Conservation (phyloP, 108 stramenopile genomes). For the Skeletonema costatum region DNA sequence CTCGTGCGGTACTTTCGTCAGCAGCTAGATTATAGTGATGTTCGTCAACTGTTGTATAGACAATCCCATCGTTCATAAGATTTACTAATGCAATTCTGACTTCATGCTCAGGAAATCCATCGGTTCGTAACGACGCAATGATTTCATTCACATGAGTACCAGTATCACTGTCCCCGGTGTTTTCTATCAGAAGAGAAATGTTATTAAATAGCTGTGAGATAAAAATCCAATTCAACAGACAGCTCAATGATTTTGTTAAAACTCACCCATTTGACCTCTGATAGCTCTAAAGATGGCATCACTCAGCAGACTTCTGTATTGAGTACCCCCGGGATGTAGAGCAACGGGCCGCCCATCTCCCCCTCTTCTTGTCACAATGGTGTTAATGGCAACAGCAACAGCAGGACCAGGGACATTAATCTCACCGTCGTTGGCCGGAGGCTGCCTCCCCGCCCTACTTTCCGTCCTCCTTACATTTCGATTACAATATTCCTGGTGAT, state of each 20-base stretch:
- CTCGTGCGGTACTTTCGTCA: not conserved
- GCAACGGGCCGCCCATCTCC: not conserved
- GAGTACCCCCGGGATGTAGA: not conserved
- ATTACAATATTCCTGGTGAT: constrained; percentile 1
- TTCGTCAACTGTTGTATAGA: constrained; percentile 83
- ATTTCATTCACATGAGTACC: constrained; percentile 49
- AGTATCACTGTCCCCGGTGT: constrained; percentile 16
- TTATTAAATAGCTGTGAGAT: not conserved
- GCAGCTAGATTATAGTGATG: constrained; percentile 34
- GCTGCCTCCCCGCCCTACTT: not conserved
- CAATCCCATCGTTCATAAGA: constrained; percentile 66
- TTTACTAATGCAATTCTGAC: constrained; percentile 53
- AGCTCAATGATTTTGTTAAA: not conserved
- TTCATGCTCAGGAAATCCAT: constrained; percentile 48
- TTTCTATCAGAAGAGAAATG: not conserved
- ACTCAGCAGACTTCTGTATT: not conserved
- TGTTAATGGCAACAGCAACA: not conserved
- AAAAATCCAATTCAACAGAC: too few species aligned
- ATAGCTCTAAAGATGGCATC: not conserved
- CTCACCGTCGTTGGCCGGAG: not conserved
- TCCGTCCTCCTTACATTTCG: not conserved
- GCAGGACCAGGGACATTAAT: not conserved
- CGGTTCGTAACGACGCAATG: constrained; percentile 9
- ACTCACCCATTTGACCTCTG: not conserved
- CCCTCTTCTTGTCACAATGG: not conserved